Evolutionary conservation across 106 monocot species (phyloP), one percentile per base, ranked within the genome.

Genomic region (Dendrobium huoshanense): DNA sequence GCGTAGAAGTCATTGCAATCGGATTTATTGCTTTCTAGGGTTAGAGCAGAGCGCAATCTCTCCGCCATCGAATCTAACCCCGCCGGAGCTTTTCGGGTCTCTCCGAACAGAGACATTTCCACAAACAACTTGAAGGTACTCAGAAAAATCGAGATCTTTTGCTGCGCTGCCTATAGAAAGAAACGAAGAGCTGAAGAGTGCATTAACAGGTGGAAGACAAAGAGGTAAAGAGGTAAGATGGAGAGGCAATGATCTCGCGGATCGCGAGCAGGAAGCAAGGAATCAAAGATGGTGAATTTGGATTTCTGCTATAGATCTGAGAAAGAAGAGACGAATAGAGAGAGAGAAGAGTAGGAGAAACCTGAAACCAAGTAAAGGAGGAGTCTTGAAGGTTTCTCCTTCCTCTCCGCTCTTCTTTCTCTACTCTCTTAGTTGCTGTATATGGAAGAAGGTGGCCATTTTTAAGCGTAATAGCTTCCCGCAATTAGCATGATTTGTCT

Each of bases 81-180:
- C 17, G 17, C 73, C 42, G 13, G 73, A 68, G 68, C 68, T 24
- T 68, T 68, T 42, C 42, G 17, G 73, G 17, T 9, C 73, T 42
- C 73, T 19, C 73, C 73, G 41, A 9, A 41, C 41, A 19, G 73
- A 73, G 42, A 42, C 73, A 73, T 73, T 73, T 73, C 73, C 9
- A 41, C 73, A 41, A 73, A 73, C 42, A 16, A 17, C 6, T 42
- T 73, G 31, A 19, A n/a, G 25, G 11, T 31, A 31, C 27, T 13
- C 68, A 11, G 61, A 22, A 48, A 61, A 37, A 37, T 37, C 37
- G 37, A 37, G 61, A 61, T 61, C 61, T 61, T 17, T 22, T 61
- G 61, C 61, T 22, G 61, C 61, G 61, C 6, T n/a, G 61, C 29
- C 68, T 31, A 3, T 4, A 70, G 29, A 31, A 8, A 15, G 19